Base-by-base conservation (phyloP, 495 filamentous ascomycete genomes). In the Cercophora sp. region DNA sequence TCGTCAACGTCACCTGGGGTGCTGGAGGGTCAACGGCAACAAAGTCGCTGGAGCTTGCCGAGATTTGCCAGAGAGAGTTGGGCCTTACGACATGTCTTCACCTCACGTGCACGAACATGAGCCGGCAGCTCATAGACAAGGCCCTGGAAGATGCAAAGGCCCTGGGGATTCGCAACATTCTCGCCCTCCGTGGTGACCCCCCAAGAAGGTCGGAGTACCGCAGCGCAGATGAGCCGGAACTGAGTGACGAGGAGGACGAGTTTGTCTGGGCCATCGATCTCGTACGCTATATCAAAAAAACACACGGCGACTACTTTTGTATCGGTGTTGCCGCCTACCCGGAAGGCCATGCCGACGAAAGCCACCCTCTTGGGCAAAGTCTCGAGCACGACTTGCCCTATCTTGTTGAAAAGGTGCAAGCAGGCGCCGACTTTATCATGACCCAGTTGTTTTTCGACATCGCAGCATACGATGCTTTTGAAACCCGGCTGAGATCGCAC, bases 61-160 rank as follows among this genome's bases (percentile, higher is more conserved):
- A 96, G 72, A 84, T 96, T 59, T 96, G 91, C 67, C 93, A 97
- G 70, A 75, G 89, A 19, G 88, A 95, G 62, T 74, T 97, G 45
- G 85, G 87, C 58, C 77, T 98, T 49, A 97, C 93, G 31, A 98
- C 93, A 59, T 96, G 93, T 61, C 76, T 98, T 43, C 93, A 98
- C 66, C 74, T 98, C 54, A 98, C 93, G 5, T 98, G 93, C 70
- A 98, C 93, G 36, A 98, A 98, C 67, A 97, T 96, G 91, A 93
- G 83, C 62, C 82, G 85, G 51, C 79, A 76, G 24, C 66, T 96
- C 58, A 82, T 97, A 39, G 94, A 98, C 59, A 82, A 90, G 63
- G 87, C 93, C 0, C 70, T 98, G 56, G 90, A 95, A 61, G 85
- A 92, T 56, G 93, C 92, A 11, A 96, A 94, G 70, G 87, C 79